Evolutionary conservation across 2,329 filamentous ascomycete species (phyloP), one percentile per base, ranked within the genome.

Genomic region (Bipolaris gigantea): DNA sequence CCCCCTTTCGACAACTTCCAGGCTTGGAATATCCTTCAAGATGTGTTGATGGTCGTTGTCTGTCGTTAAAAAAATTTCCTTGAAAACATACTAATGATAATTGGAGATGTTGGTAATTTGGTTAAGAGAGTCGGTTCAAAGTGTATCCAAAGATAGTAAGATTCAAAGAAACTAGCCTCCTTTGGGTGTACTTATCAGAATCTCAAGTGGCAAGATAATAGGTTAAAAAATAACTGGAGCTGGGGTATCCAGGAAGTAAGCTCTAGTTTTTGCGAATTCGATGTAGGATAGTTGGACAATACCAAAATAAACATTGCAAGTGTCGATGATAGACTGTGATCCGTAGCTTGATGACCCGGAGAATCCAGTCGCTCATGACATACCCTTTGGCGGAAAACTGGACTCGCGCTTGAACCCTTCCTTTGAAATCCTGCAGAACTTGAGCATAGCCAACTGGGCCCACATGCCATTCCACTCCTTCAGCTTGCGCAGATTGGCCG

Each of bases 401-500:
- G 89, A 88, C n/a, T 85, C 77, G 65, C 85, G 83, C 58, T 86
- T 81, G 11, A 74, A 77, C 4, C 90, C 90, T 27, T 83, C 80
- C 52, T 81, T 85, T 4, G 83, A 83, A 51, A 97, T 79, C 57
- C 90, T 86, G 56, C 91, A 81, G 81, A 92, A 97, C 55, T 86
- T 85, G 62, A 97, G 73, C 8, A 83, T 87, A 32, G 86, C 85
- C 58, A 97, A 81, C 65, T 88, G 88, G 8, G 89, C 82, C 93
- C 93, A 97, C 23, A 89, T 84, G 4, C 89, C 89, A 60, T 91
- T 89, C 90, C 92, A 97, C 19, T 81, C 80, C 59, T 85, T 82
- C 36, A 97, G 75, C 61, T 83, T 81, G 53, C 81, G 75, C 47
- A 89, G 76, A 62, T 87, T 91, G 43, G 86, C 82, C 36, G 81